phyloP scores from a whole-genome alignment of 2,329 filamentous ascomycete genomes.

The Fusarium sp. region DNA sequence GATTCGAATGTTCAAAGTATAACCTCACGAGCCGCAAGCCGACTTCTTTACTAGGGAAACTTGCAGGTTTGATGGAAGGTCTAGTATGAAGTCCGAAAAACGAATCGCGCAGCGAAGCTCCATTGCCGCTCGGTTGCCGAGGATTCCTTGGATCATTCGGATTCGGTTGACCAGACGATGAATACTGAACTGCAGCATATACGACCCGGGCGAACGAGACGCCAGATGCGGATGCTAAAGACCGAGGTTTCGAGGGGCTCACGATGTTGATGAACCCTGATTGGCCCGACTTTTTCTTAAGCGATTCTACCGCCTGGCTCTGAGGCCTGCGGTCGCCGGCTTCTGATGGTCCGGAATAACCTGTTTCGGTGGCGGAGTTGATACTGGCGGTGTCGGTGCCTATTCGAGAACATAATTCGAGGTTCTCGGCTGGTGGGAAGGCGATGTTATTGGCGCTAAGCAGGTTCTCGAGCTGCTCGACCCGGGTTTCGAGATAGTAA shows the following conservation, averaged over 20 bases:
- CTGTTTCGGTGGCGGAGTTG: constrained; percentile 46
- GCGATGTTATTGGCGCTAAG: constrained; percentile 74
- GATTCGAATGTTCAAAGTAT: constrained; percentile 96
- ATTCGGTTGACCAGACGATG: constrained; percentile 69
- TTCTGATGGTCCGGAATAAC: constrained; percentile 49
- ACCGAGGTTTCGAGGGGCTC: constrained; percentile 79
- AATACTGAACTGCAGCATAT: constrained; percentile 88
- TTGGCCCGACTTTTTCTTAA: constrained; percentile 50
- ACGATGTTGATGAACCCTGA: constrained; percentile 76
- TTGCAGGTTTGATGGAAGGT: constrained; percentile 84
- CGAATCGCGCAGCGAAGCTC: constrained; percentile 90
- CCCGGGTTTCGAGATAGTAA: constrained; percentile 89
- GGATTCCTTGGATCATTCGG: constrained; percentile 37
- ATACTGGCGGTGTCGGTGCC: constrained; percentile 50
- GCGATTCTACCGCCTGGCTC: constrained; percentile 45
- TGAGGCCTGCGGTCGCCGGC: constrained; percentile 42
- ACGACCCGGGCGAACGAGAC: constrained; percentile 96
- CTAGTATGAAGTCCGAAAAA: constrained; percentile 97
- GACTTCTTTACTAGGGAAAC: constrained; percentile 82
- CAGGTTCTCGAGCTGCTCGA: constrained; percentile 83
- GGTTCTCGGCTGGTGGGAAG: constrained; percentile 75
- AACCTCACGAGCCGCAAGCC: constrained; percentile 78
- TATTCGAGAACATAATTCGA: constrained; percentile 70
- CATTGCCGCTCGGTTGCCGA: constrained; percentile 50
- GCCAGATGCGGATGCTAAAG: constrained; percentile 85